Conservation (phyloP, 2,329 filamentous ascomycete species). For the Atkinsonella hypoxylon region DNA sequence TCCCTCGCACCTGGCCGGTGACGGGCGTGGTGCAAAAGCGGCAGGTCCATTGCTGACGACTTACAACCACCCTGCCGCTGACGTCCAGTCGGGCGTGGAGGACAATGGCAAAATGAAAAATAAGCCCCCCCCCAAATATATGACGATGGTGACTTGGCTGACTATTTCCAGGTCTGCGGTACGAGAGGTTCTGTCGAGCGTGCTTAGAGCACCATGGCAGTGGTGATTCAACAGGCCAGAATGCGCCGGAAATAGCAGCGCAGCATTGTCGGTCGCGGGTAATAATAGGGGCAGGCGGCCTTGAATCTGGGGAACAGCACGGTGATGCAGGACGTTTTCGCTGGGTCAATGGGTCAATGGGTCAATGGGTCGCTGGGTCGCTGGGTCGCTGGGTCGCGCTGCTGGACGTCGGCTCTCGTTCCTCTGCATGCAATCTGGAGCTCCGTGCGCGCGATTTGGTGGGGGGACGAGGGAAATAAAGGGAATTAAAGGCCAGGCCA, state of each 20-base stretch:
- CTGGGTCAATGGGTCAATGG: too few species aligned
- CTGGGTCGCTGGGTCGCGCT: too few species aligned
- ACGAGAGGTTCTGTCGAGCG: background rate
- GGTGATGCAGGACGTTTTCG: too few species aligned
- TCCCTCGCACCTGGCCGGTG: slow-evolving; percentile 5
- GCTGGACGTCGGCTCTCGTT: too few species aligned
- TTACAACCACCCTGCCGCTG: background rate
- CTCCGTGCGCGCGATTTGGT: too few species aligned
- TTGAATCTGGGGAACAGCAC: too few species aligned
- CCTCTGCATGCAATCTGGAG: too few species aligned
- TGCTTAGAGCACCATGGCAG: background rate
- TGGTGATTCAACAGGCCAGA: background rate
- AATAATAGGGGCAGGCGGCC: slow-evolving; percentile 14
- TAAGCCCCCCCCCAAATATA: too few species aligned
- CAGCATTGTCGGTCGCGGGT: slow-evolving; percentile 16
- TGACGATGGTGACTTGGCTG: background rate
- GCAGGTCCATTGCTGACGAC: slow-evolving; percentile 6
- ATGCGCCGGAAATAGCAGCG: slow-evolving; percentile 5
- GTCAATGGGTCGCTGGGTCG: too few species aligned
- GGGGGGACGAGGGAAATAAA: too few species aligned
- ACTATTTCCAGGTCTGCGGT: background rate
- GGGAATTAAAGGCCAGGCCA: too few species aligned
- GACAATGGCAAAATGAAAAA: background rate
- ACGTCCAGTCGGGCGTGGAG: too few species aligned
- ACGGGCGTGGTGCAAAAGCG: slow-evolving; percentile 6